phyloP scores from a whole-genome alignment of 2,329 filamentous ascomycete genomes.

The Scortechinia acanthostroma region DNA sequence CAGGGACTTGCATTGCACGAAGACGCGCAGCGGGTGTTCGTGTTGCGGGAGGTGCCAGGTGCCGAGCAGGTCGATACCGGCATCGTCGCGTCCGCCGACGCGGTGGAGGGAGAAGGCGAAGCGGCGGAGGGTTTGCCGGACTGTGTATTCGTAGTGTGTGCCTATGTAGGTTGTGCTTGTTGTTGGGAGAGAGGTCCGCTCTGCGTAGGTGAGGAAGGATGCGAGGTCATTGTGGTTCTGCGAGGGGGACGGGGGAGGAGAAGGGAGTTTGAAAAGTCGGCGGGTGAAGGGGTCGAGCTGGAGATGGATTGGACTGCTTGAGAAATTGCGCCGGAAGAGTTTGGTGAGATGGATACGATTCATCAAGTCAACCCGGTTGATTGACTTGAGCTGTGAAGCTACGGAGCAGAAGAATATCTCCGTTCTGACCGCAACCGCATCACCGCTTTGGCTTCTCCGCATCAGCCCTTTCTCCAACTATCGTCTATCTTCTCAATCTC shows the following conservation, averaged over 20 bases:
- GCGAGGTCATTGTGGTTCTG: conserved; percentile 22
- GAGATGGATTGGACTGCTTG: no score
- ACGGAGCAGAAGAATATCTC: no score
- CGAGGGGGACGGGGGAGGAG: conserved; percentile 19
- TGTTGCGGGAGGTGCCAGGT: conserved; percentile 27
- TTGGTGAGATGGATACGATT: no score
- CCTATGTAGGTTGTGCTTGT: conserved; percentile 29
- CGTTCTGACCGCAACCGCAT: no score
- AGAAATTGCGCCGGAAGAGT: no score
- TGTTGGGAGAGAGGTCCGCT: conserved; percentile 20
- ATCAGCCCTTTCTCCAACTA: no score
- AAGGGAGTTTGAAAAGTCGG: conserved; percentile 23
- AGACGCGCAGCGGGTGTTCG: conserved; percentile 19
- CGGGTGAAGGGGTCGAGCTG: conserved; percentile 18
- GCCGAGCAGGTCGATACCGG: conserved; percentile 34
- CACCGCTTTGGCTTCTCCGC: no score
- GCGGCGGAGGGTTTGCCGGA: conserved; percentile 23
- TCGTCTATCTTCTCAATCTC: no score
- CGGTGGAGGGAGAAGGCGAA: conserved; percentile 28
- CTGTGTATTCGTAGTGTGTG: conserved; percentile 35
- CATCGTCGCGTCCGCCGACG: conserved; percentile 32
- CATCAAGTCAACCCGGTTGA: no score
- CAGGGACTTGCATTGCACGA: conserved; percentile 35
- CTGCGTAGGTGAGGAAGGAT: conserved; percentile 28
- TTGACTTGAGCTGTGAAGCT: no score